A percentile compares a stretch with the other conserved stretches of the same genome.
phyloP scores from a whole-genome alignment of 345 rosid genomes.

The Brassica cretica region DNA sequence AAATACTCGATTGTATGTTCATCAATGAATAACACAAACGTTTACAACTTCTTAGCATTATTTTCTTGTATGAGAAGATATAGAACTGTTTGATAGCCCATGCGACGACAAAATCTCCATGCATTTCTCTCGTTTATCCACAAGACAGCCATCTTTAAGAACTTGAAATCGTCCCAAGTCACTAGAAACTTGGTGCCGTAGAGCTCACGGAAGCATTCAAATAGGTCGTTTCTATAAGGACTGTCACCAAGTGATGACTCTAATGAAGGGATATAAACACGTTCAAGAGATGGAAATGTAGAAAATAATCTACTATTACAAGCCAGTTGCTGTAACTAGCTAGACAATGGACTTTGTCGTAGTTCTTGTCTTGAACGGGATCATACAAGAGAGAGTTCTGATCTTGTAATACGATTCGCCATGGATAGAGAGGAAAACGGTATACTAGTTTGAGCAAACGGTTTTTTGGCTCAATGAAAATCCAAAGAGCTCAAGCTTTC shows the following conservation, averaged over 20 bases:
- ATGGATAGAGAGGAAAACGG: slow-evolving; percentile 29
- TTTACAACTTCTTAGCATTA: too few relatives aligned
- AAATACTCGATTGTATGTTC: too few relatives aligned
- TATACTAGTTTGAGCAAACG: slow-evolving; percentile 30
- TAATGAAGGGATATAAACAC: slow-evolving; percentile 22
- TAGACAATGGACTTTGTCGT: not conserved
- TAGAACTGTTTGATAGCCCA: slow-evolving; percentile 22
- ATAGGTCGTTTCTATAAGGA: not conserved
- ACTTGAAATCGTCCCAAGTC: slow-evolving; percentile 12
- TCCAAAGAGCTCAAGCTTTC: slow-evolving; percentile 17
- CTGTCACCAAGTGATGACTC: slow-evolving; percentile 2
- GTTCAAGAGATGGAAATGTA: not conserved
- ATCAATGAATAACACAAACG: too few relatives aligned
- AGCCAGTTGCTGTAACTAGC: slow-evolving; percentile 8
- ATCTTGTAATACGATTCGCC: slow-evolving; percentile 7
- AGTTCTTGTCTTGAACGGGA: slow-evolving; percentile 11
- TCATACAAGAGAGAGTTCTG: slow-evolving; percentile 15
- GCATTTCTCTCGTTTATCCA: slow-evolving; percentile 30
- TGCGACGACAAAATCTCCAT: slow-evolving; percentile 6
- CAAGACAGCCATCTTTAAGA: not conserved
- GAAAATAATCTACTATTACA: not conserved
- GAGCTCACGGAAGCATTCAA: slow-evolving; percentile 20
- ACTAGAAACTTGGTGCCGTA: slow-evolving; percentile 23
- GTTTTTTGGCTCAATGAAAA: slow-evolving; percentile 25
- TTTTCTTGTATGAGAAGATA: slow-evolving; percentile 19